phyloP scores from a whole-genome alignment of 83 land plant genomes.

The Thuja plicata region DNA sequence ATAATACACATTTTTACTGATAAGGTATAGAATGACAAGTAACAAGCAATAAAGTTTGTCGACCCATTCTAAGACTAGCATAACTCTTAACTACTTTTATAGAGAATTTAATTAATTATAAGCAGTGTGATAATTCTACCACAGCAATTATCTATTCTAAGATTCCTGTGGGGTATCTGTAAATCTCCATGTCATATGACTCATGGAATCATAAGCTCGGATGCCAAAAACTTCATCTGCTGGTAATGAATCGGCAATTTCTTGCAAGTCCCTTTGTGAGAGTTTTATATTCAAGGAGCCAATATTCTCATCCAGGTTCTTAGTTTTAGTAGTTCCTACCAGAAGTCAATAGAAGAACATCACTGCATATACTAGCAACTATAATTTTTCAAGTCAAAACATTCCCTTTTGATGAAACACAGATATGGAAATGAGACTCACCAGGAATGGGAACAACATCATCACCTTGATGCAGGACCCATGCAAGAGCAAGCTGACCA shows the following conservation, averaged over 20 bases:
- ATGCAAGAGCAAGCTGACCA: slow-evolving; percentile 66
- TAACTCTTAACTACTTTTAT: not conserved
- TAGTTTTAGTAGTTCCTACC: slow-evolving; percentile 66
- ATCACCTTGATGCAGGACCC: slow-evolving; percentile 60
- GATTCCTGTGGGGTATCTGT: slow-evolving; percentile 3
- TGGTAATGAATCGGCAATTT: not conserved
- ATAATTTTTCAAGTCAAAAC: not conserved
- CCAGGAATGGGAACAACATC: slow-evolving; percentile 70
- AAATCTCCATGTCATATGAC: not conserved
- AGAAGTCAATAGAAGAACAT: not conserved
- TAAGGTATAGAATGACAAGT: not conserved
- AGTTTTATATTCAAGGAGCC: slow-evolving; percentile 23
- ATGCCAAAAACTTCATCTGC: not conserved
- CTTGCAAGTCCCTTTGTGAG: not conserved
- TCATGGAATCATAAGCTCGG: not conserved
- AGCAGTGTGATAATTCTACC: not conserved
- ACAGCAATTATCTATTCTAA: not conserved
- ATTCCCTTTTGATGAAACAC: not conserved
- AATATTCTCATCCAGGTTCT: slow-evolving; percentile 59
- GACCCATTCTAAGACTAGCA: not conserved
- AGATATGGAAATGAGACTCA: not conserved
- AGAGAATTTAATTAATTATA: not conserved
- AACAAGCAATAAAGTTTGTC: not conserved
- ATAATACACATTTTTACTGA: not conserved
- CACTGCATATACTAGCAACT: not conserved